Conservation (phyloP, 306 rosid genomes). For the Luffa acutangula region DNA sequence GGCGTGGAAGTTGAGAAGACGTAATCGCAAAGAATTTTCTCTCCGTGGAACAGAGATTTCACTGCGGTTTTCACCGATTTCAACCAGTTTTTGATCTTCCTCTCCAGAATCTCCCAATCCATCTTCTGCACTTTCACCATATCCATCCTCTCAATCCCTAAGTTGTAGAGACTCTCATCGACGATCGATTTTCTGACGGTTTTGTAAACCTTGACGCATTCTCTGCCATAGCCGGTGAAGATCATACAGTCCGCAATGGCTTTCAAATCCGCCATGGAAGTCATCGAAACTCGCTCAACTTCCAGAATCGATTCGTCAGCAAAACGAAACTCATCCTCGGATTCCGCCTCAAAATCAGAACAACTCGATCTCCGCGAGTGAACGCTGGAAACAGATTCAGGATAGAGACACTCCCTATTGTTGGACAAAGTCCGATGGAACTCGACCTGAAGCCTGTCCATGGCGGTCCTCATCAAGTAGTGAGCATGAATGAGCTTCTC, state of each 20-base stretch:
- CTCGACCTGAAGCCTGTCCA: constrained; percentile 35
- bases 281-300: constrained; percentile 21
- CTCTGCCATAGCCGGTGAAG: constrained; percentile 34
- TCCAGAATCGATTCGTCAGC: constrained; percentile 3
- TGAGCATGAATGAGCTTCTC: constrained; percentile 23
- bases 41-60: constrained; percentile 27
- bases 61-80: constrained; percentile 24
- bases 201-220: constrained; percentile 32
- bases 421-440: constrained; percentile 26
- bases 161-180: constrained; percentile 29
- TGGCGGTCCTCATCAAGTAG: constrained; percentile 30
- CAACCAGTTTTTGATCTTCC: constrained; percentile 35
- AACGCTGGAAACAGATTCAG: constrained; percentile 24
- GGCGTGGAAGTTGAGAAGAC: constrained; percentile 18
- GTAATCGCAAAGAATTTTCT: constrained; percentile 31
- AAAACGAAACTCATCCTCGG: constrained; percentile 19
- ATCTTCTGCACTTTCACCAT: constrained; percentile 34
- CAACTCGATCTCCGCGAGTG: constrained; percentile 19
- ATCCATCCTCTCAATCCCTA: constrained; percentile 33
- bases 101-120: constrained; percentile 39
- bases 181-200: constrained; percentile 32
- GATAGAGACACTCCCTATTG: constrained; percentile 25
- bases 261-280: constrained; percentile 31
- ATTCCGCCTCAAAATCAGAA: constrained; percentile 29
- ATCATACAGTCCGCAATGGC: constrained; percentile 45